Base-by-base conservation (phyloP, 768 basidiomycete genomes). In the Amanita thiersii region DNA sequence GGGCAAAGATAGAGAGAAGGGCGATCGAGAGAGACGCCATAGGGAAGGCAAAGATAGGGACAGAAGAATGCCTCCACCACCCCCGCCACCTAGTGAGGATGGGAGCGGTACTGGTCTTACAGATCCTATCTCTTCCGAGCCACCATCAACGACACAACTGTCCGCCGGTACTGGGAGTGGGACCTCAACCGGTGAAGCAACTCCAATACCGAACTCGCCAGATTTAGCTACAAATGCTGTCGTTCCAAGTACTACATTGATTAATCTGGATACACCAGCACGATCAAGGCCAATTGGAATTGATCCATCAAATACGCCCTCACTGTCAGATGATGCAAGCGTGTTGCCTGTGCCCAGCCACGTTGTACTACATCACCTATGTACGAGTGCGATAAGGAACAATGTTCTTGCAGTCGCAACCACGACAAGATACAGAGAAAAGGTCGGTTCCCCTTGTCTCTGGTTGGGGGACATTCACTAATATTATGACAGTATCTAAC, bases 281-380 rank as follows among this genome's bases (percentile, higher is more conserved):
- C 52, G 55, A 7, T 63, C 61, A 21, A 51, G 60, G 18, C 48
- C 55, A 15, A 61, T 65, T 29, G 60, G 60, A 26, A 56, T 65
- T 32, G 62, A 65, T 47, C 56, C 56, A 15, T 50, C 53, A 8
- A 60, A 59, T 36, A 61, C 61, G 51, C 63, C 67, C 0, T 65
- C 72, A n/a, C 49, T 81, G 53, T 75, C 79, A 12, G 93, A 98
- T 60, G 93, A 98, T 55, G 85, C 78, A 39, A 84, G 82, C 36
- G 90, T 98, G 43, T 61, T 98, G 48, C 85, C 94, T 11, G 89
- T 96, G 15, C 93, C 93, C 15, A 85, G 80, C 26, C 93, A 97
- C 64, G 89, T 90, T 26, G 90, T 97, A 17, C 66, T 98, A 49
- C 91, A 96, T 52, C 93, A 98, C 61, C 62, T 98, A 52, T 88